These are phyloP conservation scores for Solanum chmielewskii DNA, from an alignment of 257 asterid species.

Conservation along the genomic window DNA sequence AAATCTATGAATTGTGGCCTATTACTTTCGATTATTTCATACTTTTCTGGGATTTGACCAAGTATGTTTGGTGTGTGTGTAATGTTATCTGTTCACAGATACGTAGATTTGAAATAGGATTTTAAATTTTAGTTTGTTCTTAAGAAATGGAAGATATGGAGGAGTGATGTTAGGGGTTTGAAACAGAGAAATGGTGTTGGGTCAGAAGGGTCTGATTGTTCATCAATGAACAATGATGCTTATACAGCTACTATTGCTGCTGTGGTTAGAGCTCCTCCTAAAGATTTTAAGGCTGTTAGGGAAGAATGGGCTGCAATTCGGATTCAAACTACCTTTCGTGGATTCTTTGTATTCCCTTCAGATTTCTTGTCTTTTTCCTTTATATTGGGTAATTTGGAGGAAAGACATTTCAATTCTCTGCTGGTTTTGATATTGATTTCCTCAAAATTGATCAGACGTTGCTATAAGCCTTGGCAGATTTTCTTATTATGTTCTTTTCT, in stretches of 20 bases:
- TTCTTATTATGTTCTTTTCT: neutral
- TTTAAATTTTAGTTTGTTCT: neutral
- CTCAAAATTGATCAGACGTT: neutral
- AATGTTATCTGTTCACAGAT: too few species aligned
- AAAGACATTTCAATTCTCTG: too few species aligned
- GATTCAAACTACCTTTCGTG: conserved; percentile 88
- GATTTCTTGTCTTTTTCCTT: neutral
- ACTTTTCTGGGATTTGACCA: too few species aligned
- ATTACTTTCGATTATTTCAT: too few species aligned
- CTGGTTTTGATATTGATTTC: neutral
- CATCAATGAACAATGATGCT: conserved; percentile 49
- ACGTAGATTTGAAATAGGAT: too few species aligned
- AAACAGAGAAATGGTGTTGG: conserved; percentile 22
- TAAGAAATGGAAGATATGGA: conserved; percentile 89
- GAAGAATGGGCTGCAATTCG: conserved; percentile 94
- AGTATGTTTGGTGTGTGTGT: too few species aligned
- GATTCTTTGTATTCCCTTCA: conserved; percentile 49
- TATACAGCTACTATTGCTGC: conserved; percentile 72
- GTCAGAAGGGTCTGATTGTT: conserved; percentile 47
- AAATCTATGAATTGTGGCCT: too few species aligned
- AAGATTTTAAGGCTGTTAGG: conserved; percentile 66
- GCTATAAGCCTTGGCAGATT: neutral
- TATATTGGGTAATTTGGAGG: neutral
- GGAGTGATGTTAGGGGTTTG: conserved; percentile 45
- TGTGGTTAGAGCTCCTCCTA: conserved; percentile 86